Base-by-base conservation (phyloP, 495 filamentous ascomycete species). In the Cryomyces antarcticus region DNA sequence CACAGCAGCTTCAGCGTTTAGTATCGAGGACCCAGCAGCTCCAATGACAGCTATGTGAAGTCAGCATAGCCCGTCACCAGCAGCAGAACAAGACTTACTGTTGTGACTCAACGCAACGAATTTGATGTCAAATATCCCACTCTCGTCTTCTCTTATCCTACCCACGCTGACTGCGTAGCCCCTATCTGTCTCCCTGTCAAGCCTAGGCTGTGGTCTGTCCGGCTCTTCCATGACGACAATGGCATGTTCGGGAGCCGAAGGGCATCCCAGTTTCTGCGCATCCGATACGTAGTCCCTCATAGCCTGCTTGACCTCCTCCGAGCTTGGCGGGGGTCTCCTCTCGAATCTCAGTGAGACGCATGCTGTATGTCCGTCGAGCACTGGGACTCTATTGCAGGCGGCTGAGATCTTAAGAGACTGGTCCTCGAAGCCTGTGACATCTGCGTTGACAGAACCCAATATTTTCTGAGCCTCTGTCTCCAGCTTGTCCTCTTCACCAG, bases 1-100 rank as follows among this genome's bases (percentile, higher is more conserved):
- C 27, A 94, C 74, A 31, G 88, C 87, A 31, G 86, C 83, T 59
- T 95, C 89, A 9, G 86, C 83, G 58, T 95, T 95, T 44, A 97
- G 62, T 57, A 95, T 92, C 11, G 83, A 93, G 6, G 82, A 89
- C 30, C 89, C 89, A 7, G 89, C 86, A 33, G 89, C 89, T 50
- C 87, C 88, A 55, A 97, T 87, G 37, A 97, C 77, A 37, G 87
- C 75, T n/a, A n/a, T 79, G 46, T 6, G 33, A n/a, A 42, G 5
- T 7, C 6, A 37, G 5, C 34, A 57, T 37, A 59, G 55, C 13
- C 38, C n/a, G 0, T 11, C 1, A 34, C 13, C 11, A 39, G 11
- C 39, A 27, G 28, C 13, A 6, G 27, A 33, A 28, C 30, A 33
- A 30, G n/a, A 68, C 73, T 68, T 60, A 77, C 75, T 65, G 42